Conservation (phyloP, 352 stramenopile genomes). For the Phytophthora constricta region DNA sequence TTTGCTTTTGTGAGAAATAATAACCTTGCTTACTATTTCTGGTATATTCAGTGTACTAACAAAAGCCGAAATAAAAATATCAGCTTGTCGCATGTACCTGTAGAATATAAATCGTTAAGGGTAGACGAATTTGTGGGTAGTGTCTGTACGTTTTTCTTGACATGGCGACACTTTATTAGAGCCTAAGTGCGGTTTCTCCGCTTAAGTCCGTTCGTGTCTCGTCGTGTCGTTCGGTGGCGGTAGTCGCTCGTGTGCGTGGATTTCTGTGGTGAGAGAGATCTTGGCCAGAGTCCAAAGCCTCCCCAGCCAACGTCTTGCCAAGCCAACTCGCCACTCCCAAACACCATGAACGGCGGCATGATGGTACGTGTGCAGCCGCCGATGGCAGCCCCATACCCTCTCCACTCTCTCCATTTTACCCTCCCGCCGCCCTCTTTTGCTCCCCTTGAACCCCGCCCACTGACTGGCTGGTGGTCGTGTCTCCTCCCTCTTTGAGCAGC, state of each 20-base stretch:
- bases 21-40: no score
- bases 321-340: constrained; percentile 3
- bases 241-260: constrained; percentile 2
- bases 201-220: not conserved
- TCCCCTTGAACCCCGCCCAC: not conserved
- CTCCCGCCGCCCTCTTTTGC: not conserved
- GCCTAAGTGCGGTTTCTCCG: not conserved
- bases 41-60: no score
- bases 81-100: no score
- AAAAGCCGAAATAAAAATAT: no score
- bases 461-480: not conserved
- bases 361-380: no score
- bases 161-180: not conserved
- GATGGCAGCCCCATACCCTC: no score
- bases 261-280: constrained; percentile 15
- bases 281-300: constrained; percentile 39
- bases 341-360: constrained; percentile 47
- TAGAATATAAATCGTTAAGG: no score
- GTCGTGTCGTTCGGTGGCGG: not conserved
- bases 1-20: no score
- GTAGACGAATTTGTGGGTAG: no score
- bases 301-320: constrained; percentile 28
- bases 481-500: constrained; percentile 42
- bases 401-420: not conserved
- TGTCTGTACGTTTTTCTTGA: no score